These are phyloP conservation scores for Chaetomiaceae sp. DNA, from an alignment of 2,329 filamentous ascomycete genomes.

Conservation along the genomic window DNA sequence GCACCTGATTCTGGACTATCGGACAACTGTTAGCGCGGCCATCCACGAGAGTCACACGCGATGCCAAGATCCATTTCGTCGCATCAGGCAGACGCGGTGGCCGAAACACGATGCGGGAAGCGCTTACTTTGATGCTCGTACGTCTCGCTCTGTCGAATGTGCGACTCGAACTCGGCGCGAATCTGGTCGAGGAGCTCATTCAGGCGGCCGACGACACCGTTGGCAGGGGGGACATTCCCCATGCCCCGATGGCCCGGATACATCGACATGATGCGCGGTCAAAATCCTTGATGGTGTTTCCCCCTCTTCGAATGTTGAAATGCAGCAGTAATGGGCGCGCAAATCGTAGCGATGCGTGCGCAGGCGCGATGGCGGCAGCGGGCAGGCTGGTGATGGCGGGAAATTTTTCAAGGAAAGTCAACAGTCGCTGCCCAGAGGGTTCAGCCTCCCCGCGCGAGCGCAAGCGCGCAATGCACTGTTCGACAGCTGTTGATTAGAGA, in stretches of 20 bases:
- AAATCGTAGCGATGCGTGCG: not conserved
- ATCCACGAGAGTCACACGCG: not conserved
- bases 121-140: slow-evolving; percentile 93
- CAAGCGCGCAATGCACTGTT: no score
- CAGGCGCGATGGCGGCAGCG: no score
- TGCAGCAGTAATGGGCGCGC: not conserved
- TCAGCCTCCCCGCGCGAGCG: slow-evolving; percentile 13
- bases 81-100: not conserved
- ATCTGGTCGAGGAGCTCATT: slow-evolving; percentile 90
- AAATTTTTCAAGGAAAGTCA: slow-evolving; percentile 14
- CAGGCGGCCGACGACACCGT: slow-evolving; percentile 55
- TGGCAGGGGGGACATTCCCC: slow-evolving; percentile 57
- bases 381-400: slow-evolving; percentile 4
- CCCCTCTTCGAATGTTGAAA: not conserved
- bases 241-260: slow-evolving; percentile 83
- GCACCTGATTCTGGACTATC: slow-evolving; percentile 75
- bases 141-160: slow-evolving; percentile 72
- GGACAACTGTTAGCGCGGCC: slow-evolving; percentile 11
- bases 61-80: not conserved
- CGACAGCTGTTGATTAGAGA: not conserved
- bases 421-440: slow-evolving; percentile 2
- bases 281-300: not conserved
- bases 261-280: slow-evolving; percentile 57
- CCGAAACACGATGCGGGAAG: not conserved
- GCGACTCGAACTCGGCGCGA: slow-evolving; percentile 82